A percentile compares a stretch with the other conserved stretches of the same genome.
Conservation (phyloP, 345 rosid species). For the Anastatica hierochuntica region DNA sequence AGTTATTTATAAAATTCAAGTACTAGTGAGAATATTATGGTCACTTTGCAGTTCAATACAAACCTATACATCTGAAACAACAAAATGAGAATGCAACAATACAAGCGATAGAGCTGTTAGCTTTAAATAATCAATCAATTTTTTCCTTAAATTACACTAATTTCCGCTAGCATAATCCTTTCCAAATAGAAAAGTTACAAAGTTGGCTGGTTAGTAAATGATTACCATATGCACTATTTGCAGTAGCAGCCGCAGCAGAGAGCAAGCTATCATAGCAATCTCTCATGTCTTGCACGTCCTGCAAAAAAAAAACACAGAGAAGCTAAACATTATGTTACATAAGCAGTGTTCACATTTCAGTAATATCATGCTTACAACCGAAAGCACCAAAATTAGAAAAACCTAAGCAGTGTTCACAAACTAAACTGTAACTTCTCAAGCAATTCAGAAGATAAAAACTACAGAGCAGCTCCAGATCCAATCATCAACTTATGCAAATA, state of each 20-base stretch:
- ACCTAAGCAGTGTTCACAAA: no score
- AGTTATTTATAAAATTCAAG: neutral
- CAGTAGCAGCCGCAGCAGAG: slow-evolving; percentile 95
- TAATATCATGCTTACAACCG: no score
- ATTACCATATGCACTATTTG: slow-evolving; percentile 76
- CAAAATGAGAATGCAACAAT: neutral
- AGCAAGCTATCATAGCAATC: slow-evolving; percentile 89
- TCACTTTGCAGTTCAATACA: neutral
- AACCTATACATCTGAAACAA: neutral
- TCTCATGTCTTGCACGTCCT: slow-evolving; percentile 87
- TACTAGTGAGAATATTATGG: neutral
- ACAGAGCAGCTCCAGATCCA: no score
- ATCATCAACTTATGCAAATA: no score
- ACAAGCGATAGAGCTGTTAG: neutral
- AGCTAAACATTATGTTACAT: neutral
- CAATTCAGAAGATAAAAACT: no score
- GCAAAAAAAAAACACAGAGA: slow-evolving; percentile 10
- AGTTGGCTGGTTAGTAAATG: neutral
- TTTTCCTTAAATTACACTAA: neutral
- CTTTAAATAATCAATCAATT: no score
- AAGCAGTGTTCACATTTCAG: neutral
- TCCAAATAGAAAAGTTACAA: neutral
- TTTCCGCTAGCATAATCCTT: neutral
- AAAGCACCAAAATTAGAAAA: no score
- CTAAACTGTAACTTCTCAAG: no score